Conservation (phyloP, 2,329 filamentous ascomycete species). For the Xylariaceae sp. region DNA sequence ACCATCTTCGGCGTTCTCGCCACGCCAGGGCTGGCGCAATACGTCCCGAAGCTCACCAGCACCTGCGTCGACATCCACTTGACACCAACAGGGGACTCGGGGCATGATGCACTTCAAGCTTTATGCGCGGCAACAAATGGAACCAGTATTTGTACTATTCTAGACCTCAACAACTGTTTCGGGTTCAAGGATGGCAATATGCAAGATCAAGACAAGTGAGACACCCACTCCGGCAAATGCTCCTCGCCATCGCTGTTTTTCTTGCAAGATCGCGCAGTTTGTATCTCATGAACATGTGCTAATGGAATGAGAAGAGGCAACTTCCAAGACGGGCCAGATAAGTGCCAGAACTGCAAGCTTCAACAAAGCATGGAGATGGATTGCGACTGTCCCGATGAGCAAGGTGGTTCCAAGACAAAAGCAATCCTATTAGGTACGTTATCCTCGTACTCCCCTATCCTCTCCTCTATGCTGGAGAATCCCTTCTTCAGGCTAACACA, state of each 20-base stretch:
- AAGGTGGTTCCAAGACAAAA: background rate
- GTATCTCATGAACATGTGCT: background rate
- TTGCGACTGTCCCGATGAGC: background rate
- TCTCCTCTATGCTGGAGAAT: background rate
- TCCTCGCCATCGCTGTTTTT: background rate
- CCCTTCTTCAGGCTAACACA: background rate
- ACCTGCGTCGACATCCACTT: too few relatives aligned
- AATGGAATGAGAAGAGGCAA: background rate
- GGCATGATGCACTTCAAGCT: too few relatives aligned
- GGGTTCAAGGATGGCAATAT: background rate
- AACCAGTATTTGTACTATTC: background rate
- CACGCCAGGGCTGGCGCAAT: too few relatives aligned
- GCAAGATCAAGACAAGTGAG: background rate
- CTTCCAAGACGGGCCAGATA: background rate
- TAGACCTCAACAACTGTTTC: background rate
- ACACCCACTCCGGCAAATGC: slow-evolving; percentile 1
- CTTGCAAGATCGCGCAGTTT: background rate
- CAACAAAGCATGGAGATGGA: background rate
- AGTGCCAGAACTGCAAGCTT: background rate
- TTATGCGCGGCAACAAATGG: background rate
- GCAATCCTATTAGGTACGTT: background rate
- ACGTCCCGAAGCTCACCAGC: too few relatives aligned
- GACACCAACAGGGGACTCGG: too few relatives aligned
- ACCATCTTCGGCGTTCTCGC: too few relatives aligned
- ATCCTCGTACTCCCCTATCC: background rate